Evolutionary conservation across 1,284 basidiomycete genomes (phyloP), one percentile per base, ranked within the genome.

Genomic region (Veloboletus limbatus): DNA sequence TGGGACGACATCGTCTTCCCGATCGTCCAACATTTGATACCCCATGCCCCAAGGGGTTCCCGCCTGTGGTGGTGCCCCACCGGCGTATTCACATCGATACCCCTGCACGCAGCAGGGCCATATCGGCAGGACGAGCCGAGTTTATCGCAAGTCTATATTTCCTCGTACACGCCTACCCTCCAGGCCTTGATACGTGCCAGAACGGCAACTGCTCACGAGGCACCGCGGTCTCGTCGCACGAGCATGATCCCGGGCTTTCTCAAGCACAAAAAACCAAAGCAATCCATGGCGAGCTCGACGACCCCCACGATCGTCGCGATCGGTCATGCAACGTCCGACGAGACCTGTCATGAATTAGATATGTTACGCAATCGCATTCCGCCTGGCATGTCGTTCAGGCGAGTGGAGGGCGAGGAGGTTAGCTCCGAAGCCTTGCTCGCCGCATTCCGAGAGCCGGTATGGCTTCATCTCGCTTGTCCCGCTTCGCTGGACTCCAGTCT

Each of bases 51-150:
- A 1, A 40, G 37, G 14, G 53, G 63, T 14, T 63, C 68, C 2
- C 65, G 67, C 9, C 56, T 76, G 14, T 75, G 73, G 71, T 76
- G 74, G 73, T 75, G 71, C 43, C 71, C 70, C 3, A 69, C 68
- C 0, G 62, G 62, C 1, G 33, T 41, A 5, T 54, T 74, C 21
- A 53, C 65, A 14, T 54, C 55, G 11, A 47, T 75, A 11, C 74
- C 74, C 2, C 49, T 75, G 1, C 73, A 75, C 26, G n/a, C n/a
- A n/a, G n/a, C n/a, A n/a, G n/a, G n/a, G n/a, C n/a, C n/a, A n/a
- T n/a, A n/a, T n/a, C n/a, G 33, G 25, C 43, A 31, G 16, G 35
- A 43, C 27, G 49, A 47, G 4, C 25, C 40, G 2, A 45, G 48
- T n/a, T 44, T 71, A 14, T 54, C 54, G 2, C 58, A 70, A 14